A percentile compares a stretch with the other conserved stretches of the same genome.
Evolutionary conservation across 352 stramenopile genomes (phyloP).

Genomic region (Phytophthora pluvialis): DNA sequence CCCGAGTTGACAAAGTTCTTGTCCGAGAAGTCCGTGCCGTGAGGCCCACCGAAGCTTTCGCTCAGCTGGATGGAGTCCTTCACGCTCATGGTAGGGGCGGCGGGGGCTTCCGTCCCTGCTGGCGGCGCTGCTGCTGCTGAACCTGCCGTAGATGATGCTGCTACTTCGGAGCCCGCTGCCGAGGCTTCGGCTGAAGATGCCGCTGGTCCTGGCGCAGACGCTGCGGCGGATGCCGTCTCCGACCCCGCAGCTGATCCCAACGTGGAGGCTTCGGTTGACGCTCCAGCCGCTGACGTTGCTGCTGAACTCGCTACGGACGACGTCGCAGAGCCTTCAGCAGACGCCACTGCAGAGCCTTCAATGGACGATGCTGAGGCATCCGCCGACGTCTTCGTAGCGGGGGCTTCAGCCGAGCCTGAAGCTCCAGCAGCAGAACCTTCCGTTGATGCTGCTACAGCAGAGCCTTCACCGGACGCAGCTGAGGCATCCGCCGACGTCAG

Average conservation of each 20-base stretch:
- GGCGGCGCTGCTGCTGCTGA: constrained; percentile 1
- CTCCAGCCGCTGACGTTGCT: neutral
- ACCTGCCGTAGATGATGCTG: neutral
- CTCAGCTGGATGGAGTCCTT: constrained; percentile 31
- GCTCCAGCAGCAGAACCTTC: neutral
- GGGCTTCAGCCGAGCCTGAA: neutral
- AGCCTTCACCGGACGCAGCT: neutral
- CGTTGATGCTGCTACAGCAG: neutral
- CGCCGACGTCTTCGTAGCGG: neutral
- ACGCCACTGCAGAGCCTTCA: constrained; percentile 2
- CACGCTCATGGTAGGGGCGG: constrained; percentile 12
- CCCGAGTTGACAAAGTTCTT: constrained; percentile 32
- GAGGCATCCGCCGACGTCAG: neutral
- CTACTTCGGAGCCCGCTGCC: neutral
- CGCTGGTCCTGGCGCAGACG: neutral
- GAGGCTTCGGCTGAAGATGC: neutral
- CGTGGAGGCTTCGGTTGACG: neutral
- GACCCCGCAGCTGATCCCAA: constrained; percentile 1
- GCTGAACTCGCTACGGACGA: neutral
- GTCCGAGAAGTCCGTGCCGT: constrained; percentile 35
- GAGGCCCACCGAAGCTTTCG: constrained; percentile 31
- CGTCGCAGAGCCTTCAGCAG: neutral
- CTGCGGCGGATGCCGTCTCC: neutral
- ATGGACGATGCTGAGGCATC: neutral
- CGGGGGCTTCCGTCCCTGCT: constrained; percentile 17